A percentile compares a stretch with the other conserved stretches of the same genome.
Conservation (phyloP, 2,329 filamentous ascomycete genomes). For the Cordyceps militaris region DNA sequence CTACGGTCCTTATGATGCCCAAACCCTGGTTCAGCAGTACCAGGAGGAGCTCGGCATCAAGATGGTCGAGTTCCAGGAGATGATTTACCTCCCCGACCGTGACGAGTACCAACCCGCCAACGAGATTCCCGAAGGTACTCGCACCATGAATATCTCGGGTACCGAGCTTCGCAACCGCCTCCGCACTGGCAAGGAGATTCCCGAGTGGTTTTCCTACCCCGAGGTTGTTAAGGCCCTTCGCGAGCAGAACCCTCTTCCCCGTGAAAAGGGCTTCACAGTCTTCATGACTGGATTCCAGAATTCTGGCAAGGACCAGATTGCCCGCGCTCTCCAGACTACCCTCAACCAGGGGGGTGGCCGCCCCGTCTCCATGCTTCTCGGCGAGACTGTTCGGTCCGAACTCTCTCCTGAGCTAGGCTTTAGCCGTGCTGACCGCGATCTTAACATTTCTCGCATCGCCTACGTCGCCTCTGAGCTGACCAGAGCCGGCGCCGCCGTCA, state of each 20-base stretch:
- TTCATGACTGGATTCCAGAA: conserved; percentile 97
- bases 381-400: conserved; percentile 90
- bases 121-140: conserved; percentile 74
- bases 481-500: conserved; percentile 85
- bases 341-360: conserved; percentile 97
- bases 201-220: conserved; percentile 99
- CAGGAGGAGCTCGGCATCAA: conserved; percentile 94
- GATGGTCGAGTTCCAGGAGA: conserved; percentile 98
- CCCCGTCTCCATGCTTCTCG: conserved; percentile 86
- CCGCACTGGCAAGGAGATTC: conserved; percentile 86
- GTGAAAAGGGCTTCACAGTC: conserved; percentile 92
- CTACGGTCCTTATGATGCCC: conserved; percentile 96
- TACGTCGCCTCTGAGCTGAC: conserved; percentile 96
- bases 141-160: conserved; percentile 81
- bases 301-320: conserved; percentile 94
- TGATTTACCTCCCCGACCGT: conserved; percentile 95
- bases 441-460: conserved; percentile 91
- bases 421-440: conserved; percentile 83
- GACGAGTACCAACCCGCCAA: conserved; percentile 95
- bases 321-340: conserved; percentile 89
- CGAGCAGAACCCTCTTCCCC: conserved; percentile 89
- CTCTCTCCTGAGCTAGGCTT: conserved; percentile 94
- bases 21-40: conserved; percentile 95
- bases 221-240: conserved; percentile 95
- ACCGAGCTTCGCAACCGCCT: conserved; percentile 90